Conservation (phyloP, 1,139 yeast species). For the Maudiozyma humilis region DNA sequence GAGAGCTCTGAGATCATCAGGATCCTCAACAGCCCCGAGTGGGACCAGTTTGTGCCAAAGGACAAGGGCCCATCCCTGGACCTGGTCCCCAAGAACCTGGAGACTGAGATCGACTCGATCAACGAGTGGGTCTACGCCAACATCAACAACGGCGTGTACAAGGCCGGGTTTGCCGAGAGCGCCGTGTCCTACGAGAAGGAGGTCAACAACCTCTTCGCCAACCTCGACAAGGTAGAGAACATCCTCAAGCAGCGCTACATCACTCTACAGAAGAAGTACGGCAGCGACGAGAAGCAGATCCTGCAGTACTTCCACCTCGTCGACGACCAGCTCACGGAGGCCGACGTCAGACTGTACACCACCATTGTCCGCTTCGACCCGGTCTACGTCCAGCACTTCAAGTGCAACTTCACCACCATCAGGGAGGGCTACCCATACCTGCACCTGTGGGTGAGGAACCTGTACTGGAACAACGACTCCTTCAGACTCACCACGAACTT, state of each 20-base stretch:
- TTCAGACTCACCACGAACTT: constrained; percentile 76
- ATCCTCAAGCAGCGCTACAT: constrained; percentile 44
- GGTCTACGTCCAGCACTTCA: constrained; percentile 89
- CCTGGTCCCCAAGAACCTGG: constrained; percentile 52
- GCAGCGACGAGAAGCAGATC: constrained; percentile 18
- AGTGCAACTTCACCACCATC: constrained; percentile 79
- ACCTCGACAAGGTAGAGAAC: constrained; percentile 68
- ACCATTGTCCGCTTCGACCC: constrained; percentile 85
- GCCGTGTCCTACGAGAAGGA: constrained; percentile 77
- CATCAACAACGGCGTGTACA: constrained; percentile 92
- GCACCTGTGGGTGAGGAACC: constrained; percentile 69
- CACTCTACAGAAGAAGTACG: constrained; percentile 31
- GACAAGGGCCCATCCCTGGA: constrained; percentile 43
- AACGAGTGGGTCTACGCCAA: constrained; percentile 80
- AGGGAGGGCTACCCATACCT: constrained; percentile 72
- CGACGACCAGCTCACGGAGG: constrained; percentile 73
- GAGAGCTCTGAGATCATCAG: constrained; percentile 86
- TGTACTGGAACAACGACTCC: constrained; percentile 78
- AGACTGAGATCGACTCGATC: constrained; percentile 58
- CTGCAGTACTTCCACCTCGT: constrained; percentile 32
- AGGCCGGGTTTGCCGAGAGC: constrained; percentile 79
- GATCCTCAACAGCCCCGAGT: constrained; percentile 60
- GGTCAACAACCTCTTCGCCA: constrained; percentile 55
- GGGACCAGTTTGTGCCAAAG: constrained; percentile 43
- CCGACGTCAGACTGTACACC: constrained; percentile 77